Evolutionary conservation across 1,139 yeast species (phyloP).

Genomic region (Pichia sp.): DNA sequence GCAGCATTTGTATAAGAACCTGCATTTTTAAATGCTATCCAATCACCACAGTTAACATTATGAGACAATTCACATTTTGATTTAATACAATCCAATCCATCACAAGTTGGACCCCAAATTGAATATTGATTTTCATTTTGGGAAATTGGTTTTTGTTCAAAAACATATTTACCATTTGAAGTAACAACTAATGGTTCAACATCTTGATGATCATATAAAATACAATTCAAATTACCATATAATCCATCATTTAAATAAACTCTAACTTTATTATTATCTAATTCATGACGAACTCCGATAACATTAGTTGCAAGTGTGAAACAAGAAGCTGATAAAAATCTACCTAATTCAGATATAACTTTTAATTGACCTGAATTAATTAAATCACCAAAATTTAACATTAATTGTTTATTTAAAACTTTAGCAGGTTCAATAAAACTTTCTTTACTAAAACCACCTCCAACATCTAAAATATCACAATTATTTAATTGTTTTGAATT

Average conservation of each 20-base stretch:
- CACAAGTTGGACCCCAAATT: slow-evolving; percentile 98
- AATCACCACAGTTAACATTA: slow-evolving; percentile 76
- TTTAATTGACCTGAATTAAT: slow-evolving; percentile 34
- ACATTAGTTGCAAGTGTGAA: slow-evolving; percentile 82
- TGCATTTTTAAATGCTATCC: slow-evolving; percentile 77
- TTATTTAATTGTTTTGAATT: slow-evolving; percentile 32
- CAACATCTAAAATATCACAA: slow-evolving; percentile 65
- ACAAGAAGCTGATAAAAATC: slow-evolving; percentile 81
- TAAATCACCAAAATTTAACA: slow-evolving; percentile 48
- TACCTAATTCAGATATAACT: slow-evolving; percentile 91
- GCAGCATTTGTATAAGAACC: slow-evolving; percentile 98
- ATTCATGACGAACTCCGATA: slow-evolving; percentile 61
- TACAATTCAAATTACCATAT: slow-evolving; percentile 92
- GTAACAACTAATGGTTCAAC: slow-evolving; percentile 66
- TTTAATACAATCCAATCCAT: slow-evolving; percentile 84
- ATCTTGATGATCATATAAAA: slow-evolving; percentile 83
- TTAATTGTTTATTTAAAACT: slow-evolving; percentile 53
- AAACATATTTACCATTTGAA: slow-evolving; percentile 42
- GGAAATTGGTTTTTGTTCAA: neutral
- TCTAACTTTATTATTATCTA: slow-evolving; percentile 33
- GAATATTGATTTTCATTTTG: slow-evolving; percentile 39
- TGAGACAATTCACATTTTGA: slow-evolving; percentile 46
- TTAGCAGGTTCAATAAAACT: slow-evolving; percentile 58
- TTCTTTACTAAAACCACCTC: slow-evolving; percentile 83
- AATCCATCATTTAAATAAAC: slow-evolving; percentile 91